phyloP scores from a whole-genome alignment of 208 protist genomes.

The Acanthamoeba healyi region DNA sequence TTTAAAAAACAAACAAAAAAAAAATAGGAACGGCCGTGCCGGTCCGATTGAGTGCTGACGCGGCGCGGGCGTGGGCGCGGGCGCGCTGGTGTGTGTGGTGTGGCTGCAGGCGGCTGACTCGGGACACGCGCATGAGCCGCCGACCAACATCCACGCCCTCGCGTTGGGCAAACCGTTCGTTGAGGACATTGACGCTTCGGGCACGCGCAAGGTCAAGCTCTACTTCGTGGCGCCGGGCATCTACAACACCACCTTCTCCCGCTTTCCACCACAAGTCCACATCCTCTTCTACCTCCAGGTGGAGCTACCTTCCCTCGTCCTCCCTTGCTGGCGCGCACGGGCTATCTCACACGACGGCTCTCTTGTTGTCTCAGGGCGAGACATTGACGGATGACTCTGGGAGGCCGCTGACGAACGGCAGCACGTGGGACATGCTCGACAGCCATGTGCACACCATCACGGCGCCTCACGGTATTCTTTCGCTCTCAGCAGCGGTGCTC shows the following conservation, averaged over 20 bases:
- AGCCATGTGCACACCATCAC: neutral
- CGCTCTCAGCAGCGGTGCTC: too few relatives aligned
- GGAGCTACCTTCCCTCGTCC: neutral
- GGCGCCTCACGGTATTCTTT: neutral
- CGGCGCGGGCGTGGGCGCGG: too few relatives aligned
- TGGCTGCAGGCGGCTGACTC: constrained; percentile 15
- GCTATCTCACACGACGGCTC: too few relatives aligned
- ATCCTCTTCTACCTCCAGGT: constrained; percentile 1
- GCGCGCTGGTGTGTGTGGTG: too few relatives aligned
- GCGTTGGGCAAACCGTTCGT: neutral
- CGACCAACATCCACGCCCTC: constrained; percentile 1
- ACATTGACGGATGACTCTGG: neutral
- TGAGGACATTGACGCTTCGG: neutral
- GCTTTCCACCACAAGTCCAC: neutral
- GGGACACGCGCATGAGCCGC: neutral
- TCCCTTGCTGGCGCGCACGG: too few relatives aligned
- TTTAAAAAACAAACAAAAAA: neutral
- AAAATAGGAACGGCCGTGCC: neutral
- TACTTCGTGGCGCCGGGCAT: constrained; percentile 31
- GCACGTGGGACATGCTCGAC: neutral
- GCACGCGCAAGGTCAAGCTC: neutral
- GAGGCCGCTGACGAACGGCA: neutral
- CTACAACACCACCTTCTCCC: constrained; percentile 9
- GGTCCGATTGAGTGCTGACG: neutral
- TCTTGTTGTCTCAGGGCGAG: constrained; percentile 1